phyloP scores from a whole-genome alignment of 768 basidiomycete genomes.

The Leccinum variicolor region DNA sequence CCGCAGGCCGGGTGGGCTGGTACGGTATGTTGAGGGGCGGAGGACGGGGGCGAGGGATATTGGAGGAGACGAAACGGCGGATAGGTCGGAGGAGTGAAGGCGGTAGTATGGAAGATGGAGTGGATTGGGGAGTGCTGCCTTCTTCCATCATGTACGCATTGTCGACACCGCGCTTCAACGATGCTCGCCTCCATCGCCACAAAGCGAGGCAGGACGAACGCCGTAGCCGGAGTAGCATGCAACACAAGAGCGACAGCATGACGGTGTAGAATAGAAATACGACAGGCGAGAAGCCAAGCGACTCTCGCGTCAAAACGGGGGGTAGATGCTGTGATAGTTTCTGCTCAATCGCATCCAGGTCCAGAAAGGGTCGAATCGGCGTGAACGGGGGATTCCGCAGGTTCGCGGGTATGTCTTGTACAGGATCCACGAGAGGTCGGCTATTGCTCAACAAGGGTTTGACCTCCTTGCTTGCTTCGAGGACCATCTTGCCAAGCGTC shows the following conservation, averaged over 20 bases:
- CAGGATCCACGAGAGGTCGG: conserved; percentile 68
- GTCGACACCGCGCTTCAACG: conserved; percentile 32
- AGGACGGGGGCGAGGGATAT: conserved; percentile 19
- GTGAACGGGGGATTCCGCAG: conserved; percentile 48
- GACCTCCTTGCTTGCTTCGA: conserved; percentile 91
- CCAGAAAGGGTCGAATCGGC: conserved; percentile 62
- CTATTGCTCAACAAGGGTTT: conserved; percentile 43
- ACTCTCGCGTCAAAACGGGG: conserved; percentile 53
- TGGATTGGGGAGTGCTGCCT: conserved; percentile 15
- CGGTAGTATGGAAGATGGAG: conserved; percentile 18
- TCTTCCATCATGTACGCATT: conserved; percentile 48
- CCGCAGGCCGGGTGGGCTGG: conserved; percentile 9
- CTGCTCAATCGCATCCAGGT: conserved; percentile 60
- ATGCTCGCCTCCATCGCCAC: conserved; percentile 43
- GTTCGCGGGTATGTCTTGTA: conserved; percentile 59
- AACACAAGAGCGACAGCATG: conserved; percentile 39
- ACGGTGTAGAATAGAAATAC: conserved; percentile 55
- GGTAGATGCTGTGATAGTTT: conserved; percentile 66
- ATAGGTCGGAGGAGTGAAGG: conserved; percentile 27
- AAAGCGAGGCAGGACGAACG: conserved; percentile 45
- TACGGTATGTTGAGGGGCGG: conserved; percentile 17
- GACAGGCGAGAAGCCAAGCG: conserved; percentile 72
- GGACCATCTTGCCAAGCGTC: conserved; percentile 99
- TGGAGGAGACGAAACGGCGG: conserved; percentile 25
- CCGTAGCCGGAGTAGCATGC: conserved; percentile 55